A percentile compares a stretch with the other conserved stretches of the same genome.
These are phyloP conservation scores for Eucalyptus cladocalyx DNA, from an alignment of 345 rosid species.

Conservation along the genomic window DNA sequence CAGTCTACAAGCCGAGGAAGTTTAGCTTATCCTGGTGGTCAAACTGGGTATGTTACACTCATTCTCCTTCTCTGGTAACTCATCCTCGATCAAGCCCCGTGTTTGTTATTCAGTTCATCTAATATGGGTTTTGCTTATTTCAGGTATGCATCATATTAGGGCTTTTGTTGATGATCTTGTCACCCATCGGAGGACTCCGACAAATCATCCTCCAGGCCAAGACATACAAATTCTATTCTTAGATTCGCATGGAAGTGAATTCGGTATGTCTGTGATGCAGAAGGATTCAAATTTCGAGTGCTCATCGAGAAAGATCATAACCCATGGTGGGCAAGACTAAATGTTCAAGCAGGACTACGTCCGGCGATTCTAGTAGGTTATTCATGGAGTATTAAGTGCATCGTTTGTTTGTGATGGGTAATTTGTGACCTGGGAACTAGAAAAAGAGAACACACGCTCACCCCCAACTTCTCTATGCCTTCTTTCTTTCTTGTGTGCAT, in stretches of 20 bases:
- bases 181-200: constrained; percentile 85
- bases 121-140: neutral
- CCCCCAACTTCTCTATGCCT: neutral
- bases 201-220: constrained; percentile 50
- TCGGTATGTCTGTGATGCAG: neutral
- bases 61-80: neutral
- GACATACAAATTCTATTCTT: constrained; percentile 49
- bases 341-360: neutral
- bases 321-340: neutral
- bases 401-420: neutral
- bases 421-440: neutral
- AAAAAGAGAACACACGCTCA: neutral
- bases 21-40: constrained; percentile 59
- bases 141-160: constrained; percentile 75
- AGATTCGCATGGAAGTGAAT: neutral
- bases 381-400: neutral
- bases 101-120: neutral
- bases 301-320: neutral
- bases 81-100: neutral
- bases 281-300: neutral
- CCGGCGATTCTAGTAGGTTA: neutral
- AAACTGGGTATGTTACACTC: constrained; percentile 44
- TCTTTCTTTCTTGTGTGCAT: neutral
- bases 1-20: constrained; percentile 55
- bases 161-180: constrained; percentile 41